phyloP scores from a whole-genome alignment of 73 alveolate species.

The Paramecium caudatum region DNA sequence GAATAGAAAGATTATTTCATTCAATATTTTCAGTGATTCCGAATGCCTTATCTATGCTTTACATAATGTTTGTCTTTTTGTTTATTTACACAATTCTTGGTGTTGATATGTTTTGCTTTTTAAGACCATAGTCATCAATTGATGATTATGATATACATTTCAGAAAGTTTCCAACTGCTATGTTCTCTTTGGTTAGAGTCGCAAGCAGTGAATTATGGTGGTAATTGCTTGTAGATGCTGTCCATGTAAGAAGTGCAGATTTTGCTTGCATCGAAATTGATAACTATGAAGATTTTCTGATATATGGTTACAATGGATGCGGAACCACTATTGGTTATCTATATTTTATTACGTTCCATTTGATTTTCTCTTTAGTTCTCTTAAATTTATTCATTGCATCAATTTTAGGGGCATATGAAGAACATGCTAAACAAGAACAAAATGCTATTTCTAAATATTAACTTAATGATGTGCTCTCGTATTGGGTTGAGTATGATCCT shows the following conservation, averaged over 20 bases:
- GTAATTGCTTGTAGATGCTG: constrained; percentile 42
- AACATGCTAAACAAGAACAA: constrained; percentile 53
- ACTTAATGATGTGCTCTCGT: constrained; percentile 38
- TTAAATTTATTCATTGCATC: constrained; percentile 58
- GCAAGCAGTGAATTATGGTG: constrained; percentile 67
- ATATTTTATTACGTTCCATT: constrained; percentile 13
- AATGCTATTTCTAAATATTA: constrained; percentile 57
- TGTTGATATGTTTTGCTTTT: constrained; percentile 12
- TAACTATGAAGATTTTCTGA: neutral
- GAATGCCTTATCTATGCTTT: constrained; percentile 39
- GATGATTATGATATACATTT: constrained; percentile 63
- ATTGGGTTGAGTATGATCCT: constrained; percentile 64
- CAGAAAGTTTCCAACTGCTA: constrained; percentile 63
- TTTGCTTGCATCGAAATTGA: constrained; percentile 50
- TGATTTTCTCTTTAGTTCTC: constrained; percentile 53
- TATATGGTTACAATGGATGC: constrained; percentile 60
- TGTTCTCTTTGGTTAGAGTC: constrained; percentile 66
- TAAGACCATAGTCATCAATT: constrained; percentile 39
- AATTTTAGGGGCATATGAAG: constrained; percentile 56
- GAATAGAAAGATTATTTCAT: constrained; percentile 48
- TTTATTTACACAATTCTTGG: constrained; percentile 60
- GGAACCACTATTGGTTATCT: constrained; percentile 11
- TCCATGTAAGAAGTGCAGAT: constrained; percentile 45
- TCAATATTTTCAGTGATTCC: constrained; percentile 63
- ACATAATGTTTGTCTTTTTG: constrained; percentile 54